Percentiles rank a stretch among this genome's conserved stretches.
Conservation (phyloP, 805 yeast species). For the Candida quercuum region DNA sequence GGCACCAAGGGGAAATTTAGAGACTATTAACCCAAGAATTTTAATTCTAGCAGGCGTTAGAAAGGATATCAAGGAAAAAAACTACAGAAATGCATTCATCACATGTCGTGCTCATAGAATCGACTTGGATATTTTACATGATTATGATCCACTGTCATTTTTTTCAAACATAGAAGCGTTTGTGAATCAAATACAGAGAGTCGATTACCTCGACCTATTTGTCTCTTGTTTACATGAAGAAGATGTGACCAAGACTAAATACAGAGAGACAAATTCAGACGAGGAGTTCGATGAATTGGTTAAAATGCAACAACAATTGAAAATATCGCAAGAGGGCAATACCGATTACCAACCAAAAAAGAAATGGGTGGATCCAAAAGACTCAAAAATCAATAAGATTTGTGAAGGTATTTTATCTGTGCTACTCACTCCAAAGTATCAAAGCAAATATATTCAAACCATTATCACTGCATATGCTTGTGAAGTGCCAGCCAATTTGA, state of each 20-base stretch:
- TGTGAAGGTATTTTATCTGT: constrained; percentile 67
- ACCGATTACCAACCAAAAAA: constrained; percentile 27
- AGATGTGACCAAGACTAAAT: constrained; percentile 77
- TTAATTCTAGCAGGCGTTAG: constrained; percentile 86
- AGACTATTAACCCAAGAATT: constrained; percentile 88
- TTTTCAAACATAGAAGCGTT: constrained; percentile 57
- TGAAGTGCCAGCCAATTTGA: constrained; percentile 80
- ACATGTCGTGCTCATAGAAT: constrained; percentile 89
- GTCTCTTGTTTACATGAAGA: constrained; percentile 82
- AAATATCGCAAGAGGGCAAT: constrained; percentile 34
- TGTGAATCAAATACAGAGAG: constrained; percentile 61
- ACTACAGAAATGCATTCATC: constrained; percentile 69
- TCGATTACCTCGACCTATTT: constrained; percentile 80
- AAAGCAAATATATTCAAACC: constrained; percentile 60
- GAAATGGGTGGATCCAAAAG: constrained; percentile 30
- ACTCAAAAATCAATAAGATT: constrained; percentile 66
- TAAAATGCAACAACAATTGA: constrained; percentile 25
- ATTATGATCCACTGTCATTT: constrained; percentile 73
- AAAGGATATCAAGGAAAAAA: constrained; percentile 47
- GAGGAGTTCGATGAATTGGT: constrained; percentile 26
- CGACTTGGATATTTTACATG: constrained; percentile 84
- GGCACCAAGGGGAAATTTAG: constrained; percentile 95
- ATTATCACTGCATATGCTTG: constrained; percentile 90
- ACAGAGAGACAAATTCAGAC: constrained; percentile 57
- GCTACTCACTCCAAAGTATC: constrained; percentile 44